These are phyloP conservation scores for Peltaster fructicola DNA, from an alignment of 2,329 filamentous ascomycete genomes.

Conservation along the genomic window DNA sequence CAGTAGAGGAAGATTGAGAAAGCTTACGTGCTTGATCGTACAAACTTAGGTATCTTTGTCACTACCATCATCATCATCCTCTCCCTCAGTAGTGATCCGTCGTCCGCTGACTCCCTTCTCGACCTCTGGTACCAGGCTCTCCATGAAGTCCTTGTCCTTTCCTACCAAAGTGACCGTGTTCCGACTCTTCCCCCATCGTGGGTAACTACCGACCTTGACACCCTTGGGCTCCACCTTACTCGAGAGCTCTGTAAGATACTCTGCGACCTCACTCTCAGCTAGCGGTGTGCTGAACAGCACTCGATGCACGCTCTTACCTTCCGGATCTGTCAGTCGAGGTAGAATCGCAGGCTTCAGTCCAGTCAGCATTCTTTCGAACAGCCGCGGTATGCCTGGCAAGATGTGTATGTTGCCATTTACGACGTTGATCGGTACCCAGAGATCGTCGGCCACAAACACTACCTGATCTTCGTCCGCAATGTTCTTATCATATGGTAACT, in stretches of 20 bases:
- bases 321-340: conserved; percentile 57
- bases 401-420: conserved; percentile 92
- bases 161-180: conserved; percentile 85
- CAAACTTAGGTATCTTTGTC: conserved; percentile 18
- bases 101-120: conserved; percentile 57
- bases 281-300: conserved; percentile 76
- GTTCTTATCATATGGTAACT: conserved; percentile 60
- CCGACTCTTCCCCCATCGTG: conserved; percentile 68
- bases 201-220: conserved; percentile 91
- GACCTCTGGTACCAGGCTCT: conserved; percentile 62
- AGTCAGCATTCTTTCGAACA: conserved; percentile 67
- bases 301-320: conserved; percentile 62
- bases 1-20: too few species aligned
- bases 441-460: conserved; percentile 58
- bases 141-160: conserved; percentile 57
- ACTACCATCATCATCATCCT: conserved; percentile 28
- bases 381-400: conserved; percentile 68
- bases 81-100: conserved; percentile 51
- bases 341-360: conserved; percentile 54
- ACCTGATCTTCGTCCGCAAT: conserved; percentile 47
- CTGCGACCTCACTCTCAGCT: conserved; percentile 69
- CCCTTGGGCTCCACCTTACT: conserved; percentile 53
- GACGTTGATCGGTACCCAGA: conserved; percentile 81
- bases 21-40: too few species aligned
- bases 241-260: conserved; percentile 65